Evolutionary conservation across 805 yeast species (phyloP), one percentile per base, ranked within the genome.

Genomic region (Kodamaea neixiangensis): DNA sequence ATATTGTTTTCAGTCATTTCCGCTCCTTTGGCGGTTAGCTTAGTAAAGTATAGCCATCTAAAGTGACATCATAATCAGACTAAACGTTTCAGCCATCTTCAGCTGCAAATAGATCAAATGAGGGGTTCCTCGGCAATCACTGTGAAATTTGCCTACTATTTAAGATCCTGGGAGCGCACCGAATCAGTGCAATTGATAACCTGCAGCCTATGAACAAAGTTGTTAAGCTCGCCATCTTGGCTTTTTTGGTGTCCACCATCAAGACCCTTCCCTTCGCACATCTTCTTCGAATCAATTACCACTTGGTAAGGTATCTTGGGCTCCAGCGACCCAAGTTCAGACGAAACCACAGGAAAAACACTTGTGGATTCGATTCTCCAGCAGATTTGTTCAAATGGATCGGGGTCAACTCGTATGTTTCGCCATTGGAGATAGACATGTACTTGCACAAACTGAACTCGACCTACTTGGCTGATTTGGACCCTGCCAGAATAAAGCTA

Each of bases 381-480:
- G 40, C 34, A 15, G 56, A 71, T 37, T 56, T 75, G n/a, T 84
- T 85, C 63, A 70, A 73, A 11, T 72, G 78, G 41, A 62, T 73
- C 1, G 58, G 64, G 13, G 72, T 72, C 55, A 55, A 65, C 17
- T 79, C 91, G 0, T 81, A 80, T 53, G 87, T 87, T 21, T 85
- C 93, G 1, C 82, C 87, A 6, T 68, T 87, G 61, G 97, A 92
- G 64, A 83, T 89, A 62, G 97, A 92, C 67, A 80, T 88, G 72
- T 89, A 89, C 62, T 60, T 90, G 44, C 98, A 92, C 73, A 93
- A 92, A 71, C 82, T 87, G 50, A 93, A 93, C 65, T 83, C 93
- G 4, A 87, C 96, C 1, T 93, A 92, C 68, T 86, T 87, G 61
- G 70, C 76, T 17, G 97, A 92, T 57, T 72, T 89, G 63, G 97